Conservation (phyloP, 192 early-diverging fungal genomes). For the Coemansia sp. region DNA sequence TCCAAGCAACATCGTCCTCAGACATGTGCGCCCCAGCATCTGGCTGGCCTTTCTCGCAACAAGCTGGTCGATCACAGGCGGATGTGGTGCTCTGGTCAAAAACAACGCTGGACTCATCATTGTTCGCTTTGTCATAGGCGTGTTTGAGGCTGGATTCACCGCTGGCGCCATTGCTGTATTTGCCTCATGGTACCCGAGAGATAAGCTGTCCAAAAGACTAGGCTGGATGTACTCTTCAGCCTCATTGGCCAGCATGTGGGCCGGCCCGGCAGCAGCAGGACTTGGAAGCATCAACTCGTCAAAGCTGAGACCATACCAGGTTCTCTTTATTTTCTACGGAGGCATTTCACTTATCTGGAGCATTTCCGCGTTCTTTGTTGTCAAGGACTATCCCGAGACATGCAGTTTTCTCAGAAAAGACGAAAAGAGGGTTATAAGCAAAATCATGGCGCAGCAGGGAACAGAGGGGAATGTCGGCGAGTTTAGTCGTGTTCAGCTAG, state of each 20-base stretch:
- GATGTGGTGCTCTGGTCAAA: constrained; percentile 12
- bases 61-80: constrained; percentile 13
- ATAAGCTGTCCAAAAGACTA: constrained; percentile 8
- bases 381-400: constrained; percentile 15
- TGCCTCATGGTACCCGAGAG: constrained; percentile 18
- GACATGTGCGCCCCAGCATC: constrained; percentile 6
- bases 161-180: constrained; percentile 12
- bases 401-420: constrained; percentile 1
- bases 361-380: constrained; percentile 12
- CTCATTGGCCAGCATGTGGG: constrained; percentile 14
- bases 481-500: constrained; percentile 9
- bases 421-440: constrained; percentile 10
- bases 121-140: constrained; percentile 13
- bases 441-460: constrained; percentile 15
- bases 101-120: constrained; percentile 9
- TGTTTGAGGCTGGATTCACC: constrained; percentile 16
- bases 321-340: constrained; percentile 16
- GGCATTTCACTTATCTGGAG: constrained; percentile 10
- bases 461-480: constrained; percentile 10
- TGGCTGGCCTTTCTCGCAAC: constrained; percentile 17
- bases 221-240: constrained; percentile 18
- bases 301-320: constrained; percentile 14
- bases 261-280: constrained; percentile 15
- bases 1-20: constrained; percentile 15
- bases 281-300: constrained; percentile 8